Conservation (phyloP, 768 basidiomycete genomes). For the Pleurotus salmoneostramineus region DNA sequence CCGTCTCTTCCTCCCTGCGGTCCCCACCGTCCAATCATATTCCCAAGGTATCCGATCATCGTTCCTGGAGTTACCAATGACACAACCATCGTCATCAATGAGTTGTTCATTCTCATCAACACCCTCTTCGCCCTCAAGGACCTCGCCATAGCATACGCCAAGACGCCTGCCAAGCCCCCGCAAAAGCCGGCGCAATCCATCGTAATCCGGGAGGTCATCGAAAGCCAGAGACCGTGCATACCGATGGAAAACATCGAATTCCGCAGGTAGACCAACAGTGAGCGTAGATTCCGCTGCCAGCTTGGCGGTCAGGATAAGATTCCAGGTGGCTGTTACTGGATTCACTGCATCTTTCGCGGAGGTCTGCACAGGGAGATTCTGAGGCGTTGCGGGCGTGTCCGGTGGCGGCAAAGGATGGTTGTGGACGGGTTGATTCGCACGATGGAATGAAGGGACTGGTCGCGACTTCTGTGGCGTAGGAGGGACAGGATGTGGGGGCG, state of each 20-base stretch:
- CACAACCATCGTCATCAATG: constrained; percentile 6
- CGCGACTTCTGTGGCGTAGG: constrained; percentile 4
- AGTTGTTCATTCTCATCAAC: constrained; percentile 10
- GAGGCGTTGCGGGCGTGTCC: constrained; percentile 13
- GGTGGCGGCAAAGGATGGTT: constrained; percentile 6
- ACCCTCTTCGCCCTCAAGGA: constrained; percentile 12
- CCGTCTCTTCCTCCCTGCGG: constrained; percentile 10
- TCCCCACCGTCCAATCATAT: constrained; percentile 36
- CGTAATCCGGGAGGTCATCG: constrained; percentile 87
- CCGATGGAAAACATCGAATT: constrained; percentile 68
- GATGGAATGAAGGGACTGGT: constrained; percentile 11
- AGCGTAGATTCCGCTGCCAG: constrained; percentile 61
- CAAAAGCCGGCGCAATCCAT: constrained; percentile 74
- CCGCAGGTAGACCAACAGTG: constrained; percentile 72
- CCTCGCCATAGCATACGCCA: constrained; percentile 52
- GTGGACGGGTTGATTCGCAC: constrained; percentile 20
- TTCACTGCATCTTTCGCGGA: constrained; percentile 20
- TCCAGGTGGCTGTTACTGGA: constrained; percentile 69
- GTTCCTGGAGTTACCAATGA: not conserved
- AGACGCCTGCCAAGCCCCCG: constrained; percentile 49
- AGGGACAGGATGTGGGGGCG: constrained; percentile 12
- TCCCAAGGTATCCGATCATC: not conserved
- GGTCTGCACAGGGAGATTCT: not conserved
- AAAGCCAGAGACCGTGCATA: constrained; percentile 83
- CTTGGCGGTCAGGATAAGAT: constrained; percentile 73